phyloP scores from a whole-genome alignment of 2,329 filamentous ascomycete species.

The Cladosporium oxysporum region DNA sequence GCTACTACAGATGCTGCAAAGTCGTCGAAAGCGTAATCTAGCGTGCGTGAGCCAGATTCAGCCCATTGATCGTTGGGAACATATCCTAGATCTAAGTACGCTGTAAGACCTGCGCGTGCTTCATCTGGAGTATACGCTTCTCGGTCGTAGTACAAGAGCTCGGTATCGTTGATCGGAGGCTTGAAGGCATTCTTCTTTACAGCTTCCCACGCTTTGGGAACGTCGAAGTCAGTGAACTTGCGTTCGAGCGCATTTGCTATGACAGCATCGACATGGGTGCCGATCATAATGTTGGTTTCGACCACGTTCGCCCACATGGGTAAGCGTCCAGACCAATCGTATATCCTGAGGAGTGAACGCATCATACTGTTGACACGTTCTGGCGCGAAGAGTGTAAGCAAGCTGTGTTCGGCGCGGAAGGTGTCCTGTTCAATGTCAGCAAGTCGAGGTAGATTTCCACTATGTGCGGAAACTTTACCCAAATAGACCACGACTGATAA shows the following conservation, averaged over 20 bases:
- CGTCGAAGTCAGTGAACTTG: slow-evolving; percentile 47
- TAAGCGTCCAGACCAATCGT: slow-evolving; percentile 49
- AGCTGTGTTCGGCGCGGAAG: slow-evolving; percentile 50
- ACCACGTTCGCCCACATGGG: slow-evolving; percentile 55
- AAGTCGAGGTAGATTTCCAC: neutral
- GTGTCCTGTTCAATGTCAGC: slow-evolving; percentile 38
- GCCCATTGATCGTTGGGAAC: slow-evolving; percentile 53
- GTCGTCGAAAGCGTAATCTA: slow-evolving; percentile 53
- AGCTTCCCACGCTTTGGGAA: slow-evolving; percentile 47
- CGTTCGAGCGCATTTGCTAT: slow-evolving; percentile 50
- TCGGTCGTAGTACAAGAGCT: slow-evolving; percentile 50
- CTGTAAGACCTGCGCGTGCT: slow-evolving; percentile 48
- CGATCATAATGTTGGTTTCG: slow-evolving; percentile 55
- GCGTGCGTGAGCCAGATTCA: slow-evolving; percentile 49
- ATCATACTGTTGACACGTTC: slow-evolving; percentile 53
- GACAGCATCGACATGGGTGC: slow-evolving; percentile 51
- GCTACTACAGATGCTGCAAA: slow-evolving; percentile 48
- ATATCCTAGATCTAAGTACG: slow-evolving; percentile 48
- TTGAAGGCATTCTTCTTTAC: slow-evolving; percentile 50
- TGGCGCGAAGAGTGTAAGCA: slow-evolving; percentile 49
- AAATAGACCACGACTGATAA: slow-evolving; percentile 55
- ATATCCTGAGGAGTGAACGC: slow-evolving; percentile 48
- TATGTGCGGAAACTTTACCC: slow-evolving; percentile 29
- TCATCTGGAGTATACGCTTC: slow-evolving; percentile 50
- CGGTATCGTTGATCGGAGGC: slow-evolving; percentile 47